Evolutionary conservation across 2,329 filamentous ascomycete genomes (phyloP).

Genomic region (Phyllosticta paracitricarpa): DNA sequence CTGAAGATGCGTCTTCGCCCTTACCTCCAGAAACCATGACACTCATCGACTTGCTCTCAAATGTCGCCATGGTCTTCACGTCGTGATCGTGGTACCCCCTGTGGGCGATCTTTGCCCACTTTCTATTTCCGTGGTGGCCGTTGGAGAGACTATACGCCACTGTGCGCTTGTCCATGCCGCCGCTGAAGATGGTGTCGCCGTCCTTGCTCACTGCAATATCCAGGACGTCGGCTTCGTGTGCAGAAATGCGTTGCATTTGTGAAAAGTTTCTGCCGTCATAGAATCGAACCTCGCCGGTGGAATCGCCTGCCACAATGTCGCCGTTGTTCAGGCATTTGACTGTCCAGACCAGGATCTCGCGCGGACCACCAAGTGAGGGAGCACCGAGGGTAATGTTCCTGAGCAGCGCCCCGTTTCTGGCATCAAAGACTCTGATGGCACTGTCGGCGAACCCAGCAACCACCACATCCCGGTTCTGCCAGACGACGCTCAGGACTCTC

Average conservation of each 20-base stretch:
- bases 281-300: constrained; percentile 83
- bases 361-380: constrained; percentile 64
- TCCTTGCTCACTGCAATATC: constrained; percentile 76
- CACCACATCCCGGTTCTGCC: constrained; percentile 72
- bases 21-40: constrained; percentile 84
- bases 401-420: constrained; percentile 63
- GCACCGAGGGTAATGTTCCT: constrained; percentile 79
- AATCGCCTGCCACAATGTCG: constrained; percentile 90
- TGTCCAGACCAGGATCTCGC: constrained; percentile 85
- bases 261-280: constrained; percentile 93
- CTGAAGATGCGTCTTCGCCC: constrained; percentile 17
- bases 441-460: constrained; percentile 94
- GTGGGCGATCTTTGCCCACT: constrained; percentile 80
- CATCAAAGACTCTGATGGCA: constrained; percentile 84
- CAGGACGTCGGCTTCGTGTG: constrained; percentile 82
- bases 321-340: constrained; percentile 80
- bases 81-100: constrained; percentile 85
- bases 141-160: constrained; percentile 60
- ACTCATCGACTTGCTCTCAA: constrained; percentile 73
- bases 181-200: constrained; percentile 74
- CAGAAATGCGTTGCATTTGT: constrained; percentile 72
- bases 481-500: constrained; percentile 82
- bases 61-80: constrained; percentile 87
- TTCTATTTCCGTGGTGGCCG: constrained; percentile 22
- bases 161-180: constrained; percentile 83